phyloP scores from a whole-genome alignment of 2,329 filamentous ascomycete genomes.

The Aspergillaceae sp. region DNA sequence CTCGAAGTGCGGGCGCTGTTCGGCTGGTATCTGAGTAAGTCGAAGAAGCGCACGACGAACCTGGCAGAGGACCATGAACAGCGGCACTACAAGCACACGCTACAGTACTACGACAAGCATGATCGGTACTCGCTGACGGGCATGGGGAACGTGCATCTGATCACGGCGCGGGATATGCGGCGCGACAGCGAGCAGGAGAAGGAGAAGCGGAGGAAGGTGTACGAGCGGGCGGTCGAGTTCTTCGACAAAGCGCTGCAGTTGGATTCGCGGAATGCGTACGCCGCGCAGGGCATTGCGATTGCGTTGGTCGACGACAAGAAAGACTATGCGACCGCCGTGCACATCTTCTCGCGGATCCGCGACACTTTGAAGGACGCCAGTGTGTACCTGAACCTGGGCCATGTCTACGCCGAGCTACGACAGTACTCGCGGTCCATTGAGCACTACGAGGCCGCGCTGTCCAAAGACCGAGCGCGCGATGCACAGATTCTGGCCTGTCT shows the following conservation, averaged over 20 bases:
- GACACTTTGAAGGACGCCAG: constrained; percentile 84
- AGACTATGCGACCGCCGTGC: constrained; percentile 70
- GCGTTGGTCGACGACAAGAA: constrained; percentile 91
- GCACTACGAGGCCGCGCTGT: constrained; percentile 77
- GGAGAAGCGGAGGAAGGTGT: constrained; percentile 78
- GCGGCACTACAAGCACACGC: constrained; percentile 89
- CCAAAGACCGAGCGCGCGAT: constrained; percentile 70
- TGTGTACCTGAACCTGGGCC: constrained; percentile 86
- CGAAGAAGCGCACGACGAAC: constrained; percentile 72
- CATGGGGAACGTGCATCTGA: constrained; percentile 92
- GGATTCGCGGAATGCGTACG: constrained; percentile 92
- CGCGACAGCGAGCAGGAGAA: constrained; percentile 82
- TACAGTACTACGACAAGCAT: constrained; percentile 93
- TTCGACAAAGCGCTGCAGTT: constrained; percentile 94
- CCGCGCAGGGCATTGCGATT: constrained; percentile 91
- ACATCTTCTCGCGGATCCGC: constrained; percentile 81
- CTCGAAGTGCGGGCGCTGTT: constrained; percentile 88
- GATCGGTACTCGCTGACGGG: constrained; percentile 93
- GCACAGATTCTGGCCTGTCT: constrained; percentile 74
- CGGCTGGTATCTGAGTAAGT: constrained; percentile 88
- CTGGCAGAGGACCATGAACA: constrained; percentile 85
- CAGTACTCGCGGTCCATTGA: constrained; percentile 91
- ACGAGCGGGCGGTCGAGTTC: constrained; percentile 90
- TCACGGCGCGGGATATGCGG: constrained; percentile 87
- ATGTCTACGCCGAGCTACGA: constrained; percentile 81